phyloP scores from a whole-genome alignment of 345 rosid genomes.

The Draba incana region DNA sequence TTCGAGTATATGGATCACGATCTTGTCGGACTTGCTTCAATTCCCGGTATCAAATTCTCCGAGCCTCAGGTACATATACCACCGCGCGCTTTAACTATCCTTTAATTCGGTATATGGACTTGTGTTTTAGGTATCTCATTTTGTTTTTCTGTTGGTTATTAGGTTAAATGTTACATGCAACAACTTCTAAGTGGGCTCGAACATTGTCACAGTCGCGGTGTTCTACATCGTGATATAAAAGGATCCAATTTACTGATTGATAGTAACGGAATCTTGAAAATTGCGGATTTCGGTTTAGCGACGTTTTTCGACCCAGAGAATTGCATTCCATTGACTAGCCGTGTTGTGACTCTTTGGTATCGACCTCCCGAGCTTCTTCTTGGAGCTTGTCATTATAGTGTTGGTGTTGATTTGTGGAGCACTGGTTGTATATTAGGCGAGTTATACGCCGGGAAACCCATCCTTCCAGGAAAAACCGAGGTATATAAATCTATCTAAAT shows the following conservation, averaged over 20 bases:
- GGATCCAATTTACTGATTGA: slow-evolving; percentile 96
- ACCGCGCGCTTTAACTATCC: background rate
- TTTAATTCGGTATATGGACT: background rate
- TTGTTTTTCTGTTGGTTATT: slow-evolving; percentile 19
- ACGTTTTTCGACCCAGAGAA: slow-evolving; percentile 67
- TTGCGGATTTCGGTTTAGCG: slow-evolving; percentile 96
- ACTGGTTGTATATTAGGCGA: slow-evolving; percentile 97
- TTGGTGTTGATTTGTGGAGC: slow-evolving; percentile 95
- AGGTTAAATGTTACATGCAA: slow-evolving; percentile 96
- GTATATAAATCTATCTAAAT: slow-evolving; percentile 41
- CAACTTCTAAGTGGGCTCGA: slow-evolving; percentile 95
- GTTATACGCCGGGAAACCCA: slow-evolving; percentile 78
- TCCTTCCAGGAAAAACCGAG: slow-evolving; percentile 95
- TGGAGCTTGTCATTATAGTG: slow-evolving; percentile 82
- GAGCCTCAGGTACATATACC: slow-evolving; percentile 77
- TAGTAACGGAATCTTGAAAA: slow-evolving; percentile 79
- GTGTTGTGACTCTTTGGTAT: slow-evolving; percentile 99
- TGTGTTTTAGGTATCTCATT: background rate
- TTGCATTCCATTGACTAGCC: slow-evolving; percentile 71
- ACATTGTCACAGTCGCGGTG: slow-evolving; percentile 82
- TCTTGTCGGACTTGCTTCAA: slow-evolving; percentile 84
- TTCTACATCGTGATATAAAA: slow-evolving; percentile 94
- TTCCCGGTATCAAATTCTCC: slow-evolving; percentile 77
- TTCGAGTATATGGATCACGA: slow-evolving; percentile 99
- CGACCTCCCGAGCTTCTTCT: slow-evolving; percentile 97